phyloP scores from a whole-genome alignment of 2,329 filamentous ascomycete genomes.

The Pyricularia sp. region DNA sequence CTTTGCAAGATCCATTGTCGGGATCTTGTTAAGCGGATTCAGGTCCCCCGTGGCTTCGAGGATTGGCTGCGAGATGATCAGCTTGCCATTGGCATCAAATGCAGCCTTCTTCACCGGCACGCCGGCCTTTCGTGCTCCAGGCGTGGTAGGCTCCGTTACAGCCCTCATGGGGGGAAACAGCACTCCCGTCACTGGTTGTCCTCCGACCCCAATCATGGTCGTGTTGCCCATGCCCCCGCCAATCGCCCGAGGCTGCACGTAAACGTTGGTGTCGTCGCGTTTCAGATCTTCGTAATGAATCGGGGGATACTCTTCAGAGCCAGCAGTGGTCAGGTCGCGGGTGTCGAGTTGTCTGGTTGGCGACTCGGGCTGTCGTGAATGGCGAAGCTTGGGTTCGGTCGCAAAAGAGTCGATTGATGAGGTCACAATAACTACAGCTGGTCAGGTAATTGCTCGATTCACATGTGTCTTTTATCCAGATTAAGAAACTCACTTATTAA shows the following conservation, averaged over 20 bases:
- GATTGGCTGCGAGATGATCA: constrained; percentile 38
- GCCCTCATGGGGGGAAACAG: constrained; percentile 28
- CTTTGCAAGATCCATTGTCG: constrained; percentile 35
- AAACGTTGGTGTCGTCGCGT: constrained; percentile 23
- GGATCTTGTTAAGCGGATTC: constrained; percentile 30
- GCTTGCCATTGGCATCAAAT: constrained; percentile 20
- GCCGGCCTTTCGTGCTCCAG: constrained; percentile 7
- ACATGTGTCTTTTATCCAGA: background rate
- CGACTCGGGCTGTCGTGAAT: constrained; percentile 23
- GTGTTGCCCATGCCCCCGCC: constrained; percentile 7
- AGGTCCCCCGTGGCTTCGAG: constrained; percentile 21
- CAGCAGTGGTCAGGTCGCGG: constrained; percentile 27
- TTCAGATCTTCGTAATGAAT: constrained; percentile 37
- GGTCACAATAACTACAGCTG: constrained; percentile 22
- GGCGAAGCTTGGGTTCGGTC: constrained; percentile 13
- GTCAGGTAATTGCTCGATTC: constrained; percentile 9
- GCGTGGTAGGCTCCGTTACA: constrained; percentile 11
- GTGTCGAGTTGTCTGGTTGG: constrained; percentile 20
- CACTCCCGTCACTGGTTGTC: constrained; percentile 24
- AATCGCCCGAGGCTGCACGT: constrained; percentile 14
- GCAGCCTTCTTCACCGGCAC: constrained; percentile 5
- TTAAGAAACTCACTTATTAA: constrained; percentile 30
- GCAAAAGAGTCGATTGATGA: constrained; percentile 23
- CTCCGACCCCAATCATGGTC: constrained; percentile 20
- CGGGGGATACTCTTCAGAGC: constrained; percentile 27